A percentile compares a stretch with the other conserved stretches of the same genome.
Evolutionary conservation across 2,329 filamentous ascomycete species (phyloP).

Genomic region (Trichoderma endophyticum): DNA sequence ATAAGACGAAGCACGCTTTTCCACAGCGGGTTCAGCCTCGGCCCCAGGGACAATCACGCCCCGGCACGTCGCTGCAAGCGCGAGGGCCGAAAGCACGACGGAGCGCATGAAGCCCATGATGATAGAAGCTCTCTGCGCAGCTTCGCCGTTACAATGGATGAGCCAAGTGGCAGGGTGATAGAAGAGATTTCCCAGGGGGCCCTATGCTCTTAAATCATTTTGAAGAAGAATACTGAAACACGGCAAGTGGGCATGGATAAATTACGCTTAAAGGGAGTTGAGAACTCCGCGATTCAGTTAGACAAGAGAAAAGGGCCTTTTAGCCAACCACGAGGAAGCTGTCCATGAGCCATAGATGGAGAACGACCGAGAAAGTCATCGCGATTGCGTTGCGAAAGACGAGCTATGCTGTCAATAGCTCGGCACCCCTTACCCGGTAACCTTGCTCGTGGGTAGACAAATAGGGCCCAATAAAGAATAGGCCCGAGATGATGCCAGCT

Average conservation of each 20-base stretch:
- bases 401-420: neutral
- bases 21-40: neutral
- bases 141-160: neutral
- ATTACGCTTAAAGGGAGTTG: neutral
- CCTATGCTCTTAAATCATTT: neutral
- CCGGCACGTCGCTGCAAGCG: neutral
- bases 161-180: neutral
- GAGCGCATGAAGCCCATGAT: constrained; percentile 8
- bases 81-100: neutral
- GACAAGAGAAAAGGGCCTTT: constrained; percentile 3
- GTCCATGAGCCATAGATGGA: neutral
- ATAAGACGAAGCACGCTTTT: constrained; percentile 5
- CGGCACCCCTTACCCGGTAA: neutral
- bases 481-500: constrained; percentile 1
- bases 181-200: neutral
- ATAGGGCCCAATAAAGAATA: constrained; percentile 1
- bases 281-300: neutral
- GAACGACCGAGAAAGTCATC: neutral
- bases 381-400: neutral
- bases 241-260: neutral
- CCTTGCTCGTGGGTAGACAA: neutral
- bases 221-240: neutral
- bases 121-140: neutral
- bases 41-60: neutral
- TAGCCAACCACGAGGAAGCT: neutral